Evolutionary conservation across 1,284 basidiomycete genomes (phyloP).

Genomic region (Flammula alnicola): DNA sequence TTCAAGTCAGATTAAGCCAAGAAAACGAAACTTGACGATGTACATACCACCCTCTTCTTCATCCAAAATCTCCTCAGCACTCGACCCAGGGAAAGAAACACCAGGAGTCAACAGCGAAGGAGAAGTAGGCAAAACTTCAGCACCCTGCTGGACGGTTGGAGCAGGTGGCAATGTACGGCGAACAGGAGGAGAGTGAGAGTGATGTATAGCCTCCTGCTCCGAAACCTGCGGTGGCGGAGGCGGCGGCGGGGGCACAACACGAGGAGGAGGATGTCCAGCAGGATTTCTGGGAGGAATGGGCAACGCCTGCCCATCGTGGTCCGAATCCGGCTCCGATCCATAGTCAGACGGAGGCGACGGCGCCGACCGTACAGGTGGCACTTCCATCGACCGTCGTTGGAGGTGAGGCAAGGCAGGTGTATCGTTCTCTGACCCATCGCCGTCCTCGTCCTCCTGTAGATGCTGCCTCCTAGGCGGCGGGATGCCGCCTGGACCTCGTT

Average conservation of each 20-base stretch:
- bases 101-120: constrained; percentile 23
- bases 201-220: no score
- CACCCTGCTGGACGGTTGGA: background rate
- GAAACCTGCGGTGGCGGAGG: constrained; percentile 8
- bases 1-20: background rate
- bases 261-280: constrained; percentile 25
- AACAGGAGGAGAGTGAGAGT: no score
- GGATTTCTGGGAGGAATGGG: constrained; percentile 26
- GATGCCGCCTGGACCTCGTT: constrained; percentile 12
- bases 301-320: constrained; percentile 30
- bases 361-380: constrained; percentile 19
- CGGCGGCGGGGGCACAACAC: constrained; percentile 21
- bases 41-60: constrained; percentile 65
- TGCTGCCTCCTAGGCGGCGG: constrained; percentile 10
- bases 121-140: constrained; percentile 1
- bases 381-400: constrained; percentile 26
- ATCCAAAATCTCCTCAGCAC: constrained; percentile 55
- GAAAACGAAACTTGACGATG: background rate
- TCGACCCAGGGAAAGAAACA: constrained; percentile 21
- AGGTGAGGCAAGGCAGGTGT: constrained; percentile 27
- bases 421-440: constrained; percentile 27
- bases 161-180: no score
- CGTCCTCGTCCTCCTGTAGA: constrained; percentile 23
- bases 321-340: constrained; percentile 28
- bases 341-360: constrained; percentile 14